Evolutionary conservation across 805 yeast genomes (phyloP), one percentile per base, ranked within the genome.

Genomic region (Ogataea methanolica): DNA sequence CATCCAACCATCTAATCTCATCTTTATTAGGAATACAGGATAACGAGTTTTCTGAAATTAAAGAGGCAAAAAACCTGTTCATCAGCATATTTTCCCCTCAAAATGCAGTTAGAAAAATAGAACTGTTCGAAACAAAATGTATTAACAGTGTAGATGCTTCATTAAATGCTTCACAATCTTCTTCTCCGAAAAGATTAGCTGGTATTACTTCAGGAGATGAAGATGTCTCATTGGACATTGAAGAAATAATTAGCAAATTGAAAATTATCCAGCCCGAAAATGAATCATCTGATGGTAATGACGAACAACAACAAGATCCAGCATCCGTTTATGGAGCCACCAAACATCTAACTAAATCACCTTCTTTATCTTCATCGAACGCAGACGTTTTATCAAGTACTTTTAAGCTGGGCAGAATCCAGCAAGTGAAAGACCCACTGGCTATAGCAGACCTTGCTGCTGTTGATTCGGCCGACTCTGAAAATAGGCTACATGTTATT

Each of bases 11-110:
- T 17, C 47, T 45, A 43, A 31, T 56, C 5, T 21, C 43, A 7
- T 26, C 34, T 6, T n/a, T 44, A 9, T 22, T 26, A 8, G 46
- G 36, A 22, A 23, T 23, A 22, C 21, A 40, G 17, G 31, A 40
- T 29, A 31, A 44, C 45, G 22, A 29, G 34, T n/a, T 11, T 11
- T n/a, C 12, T 23, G 44, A 44, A 17, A 42, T 41, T 15, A 14
- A 41, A 9, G 26, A 29, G 6, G 35, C 47, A 15, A 33, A 47
- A 11, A 46, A 44, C 23, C 31, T 62, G 3, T 57, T 47, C 33
- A 49, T 63, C 6, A 50, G 60, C 17, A 36, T 63, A 5, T 63
- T 49, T 41, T 62, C 66, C 1, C 66, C 67, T 14, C 66, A 63
- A 45, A 56, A 51, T 33, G 53, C 50, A 6, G 53, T 51, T 16